These are phyloP conservation scores for Clarireedia homoeocarpa DNA, from an alignment of 2,329 filamentous ascomycete genomes.

Conservation along the genomic window DNA sequence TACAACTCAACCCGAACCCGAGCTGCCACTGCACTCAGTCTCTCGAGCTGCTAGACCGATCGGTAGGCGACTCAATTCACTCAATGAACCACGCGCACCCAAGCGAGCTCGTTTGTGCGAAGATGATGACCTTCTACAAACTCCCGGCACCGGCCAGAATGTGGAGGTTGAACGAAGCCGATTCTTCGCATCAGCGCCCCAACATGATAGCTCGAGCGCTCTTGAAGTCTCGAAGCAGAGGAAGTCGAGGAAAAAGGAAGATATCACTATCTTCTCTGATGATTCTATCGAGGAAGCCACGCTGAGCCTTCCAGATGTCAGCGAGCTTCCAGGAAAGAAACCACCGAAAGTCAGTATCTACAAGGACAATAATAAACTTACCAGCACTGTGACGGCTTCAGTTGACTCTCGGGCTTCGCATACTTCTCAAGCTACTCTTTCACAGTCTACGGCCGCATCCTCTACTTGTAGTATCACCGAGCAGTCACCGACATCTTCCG, in stretches of 20 bases:
- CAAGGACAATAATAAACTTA: slow-evolving; percentile 9
- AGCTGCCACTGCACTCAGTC: slow-evolving; percentile 28
- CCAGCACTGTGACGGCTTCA: not conserved
- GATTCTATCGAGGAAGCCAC: slow-evolving; percentile 43
- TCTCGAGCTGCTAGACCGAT: slow-evolving; percentile 33
- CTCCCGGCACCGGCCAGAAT: slow-evolving; percentile 20
- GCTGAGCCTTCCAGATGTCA: slow-evolving; percentile 34
- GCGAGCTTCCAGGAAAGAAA: slow-evolving; percentile 12
- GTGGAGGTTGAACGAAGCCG: slow-evolving; percentile 35
- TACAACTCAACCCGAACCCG: slow-evolving; percentile 24
- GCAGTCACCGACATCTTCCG: slow-evolving; percentile 18
- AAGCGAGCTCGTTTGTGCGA: slow-evolving; percentile 46
- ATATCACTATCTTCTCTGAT: slow-evolving; percentile 44
- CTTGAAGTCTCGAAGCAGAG: slow-evolving; percentile 28
- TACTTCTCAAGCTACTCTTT: slow-evolving; percentile 4
- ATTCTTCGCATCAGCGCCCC: slow-evolving; percentile 35
- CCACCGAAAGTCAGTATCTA: slow-evolving; percentile 22
- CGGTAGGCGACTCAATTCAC: slow-evolving; percentile 34
- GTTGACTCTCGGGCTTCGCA: not conserved
- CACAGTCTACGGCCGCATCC: slow-evolving; percentile 17
- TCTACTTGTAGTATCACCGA: slow-evolving; percentile 20
- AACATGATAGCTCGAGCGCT: slow-evolving; percentile 34
- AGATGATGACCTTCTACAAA: slow-evolving; percentile 31
- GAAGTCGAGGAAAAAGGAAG: slow-evolving; percentile 36
- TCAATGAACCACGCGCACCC: slow-evolving; percentile 36